Conservation (phyloP, 208 protist species). For the Crithidia acanthocephali region DNA sequence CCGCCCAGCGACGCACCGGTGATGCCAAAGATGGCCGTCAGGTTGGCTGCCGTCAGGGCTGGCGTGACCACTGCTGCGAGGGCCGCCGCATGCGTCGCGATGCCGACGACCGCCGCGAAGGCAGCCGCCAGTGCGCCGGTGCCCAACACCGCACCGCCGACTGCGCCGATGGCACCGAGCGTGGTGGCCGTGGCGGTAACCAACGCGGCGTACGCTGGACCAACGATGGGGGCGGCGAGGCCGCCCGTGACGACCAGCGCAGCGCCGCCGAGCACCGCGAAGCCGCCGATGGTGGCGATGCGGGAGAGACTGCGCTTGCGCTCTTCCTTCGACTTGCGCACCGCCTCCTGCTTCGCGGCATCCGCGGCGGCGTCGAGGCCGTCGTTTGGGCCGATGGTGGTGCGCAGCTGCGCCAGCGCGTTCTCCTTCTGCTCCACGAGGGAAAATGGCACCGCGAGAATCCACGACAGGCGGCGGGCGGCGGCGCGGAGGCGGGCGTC, state of each 20-base stretch:
- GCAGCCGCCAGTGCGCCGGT: slow-evolving; percentile 47
- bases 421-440: slow-evolving; percentile 68
- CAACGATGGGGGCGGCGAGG: slow-evolving; percentile 73
- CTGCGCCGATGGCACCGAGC: slow-evolving; percentile 48
- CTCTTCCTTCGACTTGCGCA: slow-evolving; percentile 38
- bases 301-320: slow-evolving; percentile 48
- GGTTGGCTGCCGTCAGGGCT: slow-evolving; percentile 62
- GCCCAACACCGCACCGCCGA: slow-evolving; percentile 62
- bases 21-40: slow-evolving; percentile 79
- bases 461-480: slow-evolving; percentile 64
- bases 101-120: slow-evolving; percentile 64
- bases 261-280: slow-evolving; percentile 66
- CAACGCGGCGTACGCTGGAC: slow-evolving; percentile 60
- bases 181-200: slow-evolving; percentile 55
- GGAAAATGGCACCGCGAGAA: slow-evolving; percentile 60
- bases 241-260: slow-evolving; percentile 75
- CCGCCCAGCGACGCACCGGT: slow-evolving; percentile 71
- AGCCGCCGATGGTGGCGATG: slow-evolving; percentile 69
- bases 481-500: slow-evolving; percentile 76
- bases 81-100: slow-evolving; percentile 71
- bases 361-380: slow-evolving; percentile 5
- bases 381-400: not conserved
- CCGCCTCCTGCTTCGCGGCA: slow-evolving; percentile 36
- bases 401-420: slow-evolving; percentile 21
- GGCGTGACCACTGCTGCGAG: slow-evolving; percentile 66